Conservation (phyloP, 176 grass and related monocot genomes). For the Chloris gayana region DNA sequence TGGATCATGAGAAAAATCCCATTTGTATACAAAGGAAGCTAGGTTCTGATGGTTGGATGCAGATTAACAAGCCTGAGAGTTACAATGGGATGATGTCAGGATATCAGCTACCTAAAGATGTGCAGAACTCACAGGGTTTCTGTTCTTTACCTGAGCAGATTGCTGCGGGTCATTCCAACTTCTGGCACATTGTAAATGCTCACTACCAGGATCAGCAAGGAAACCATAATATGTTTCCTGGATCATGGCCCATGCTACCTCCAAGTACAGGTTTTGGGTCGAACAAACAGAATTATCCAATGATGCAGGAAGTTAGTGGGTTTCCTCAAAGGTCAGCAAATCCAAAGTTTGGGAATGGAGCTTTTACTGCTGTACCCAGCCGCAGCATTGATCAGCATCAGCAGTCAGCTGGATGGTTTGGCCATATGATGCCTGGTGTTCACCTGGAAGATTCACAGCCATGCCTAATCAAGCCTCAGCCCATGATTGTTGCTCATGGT, state of each 20-base stretch:
- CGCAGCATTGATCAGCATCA: slow-evolving; percentile 49
- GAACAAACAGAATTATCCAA: slow-evolving; percentile 43
- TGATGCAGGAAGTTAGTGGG: slow-evolving; percentile 40
- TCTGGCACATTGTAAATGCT: slow-evolving; percentile 50
- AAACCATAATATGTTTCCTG: slow-evolving; percentile 45
- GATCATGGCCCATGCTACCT: slow-evolving; percentile 61
- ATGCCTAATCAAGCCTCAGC: slow-evolving; percentile 54
- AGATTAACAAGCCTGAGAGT: slow-evolving; percentile 39
- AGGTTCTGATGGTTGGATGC: slow-evolving; percentile 53
- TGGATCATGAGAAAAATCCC: slow-evolving; percentile 41
- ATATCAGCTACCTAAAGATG: slow-evolving; percentile 50
- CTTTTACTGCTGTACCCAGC: slow-evolving; percentile 33
- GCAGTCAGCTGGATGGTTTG: slow-evolving; percentile 53
- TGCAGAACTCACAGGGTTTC: slow-evolving; percentile 39
- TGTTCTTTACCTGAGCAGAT: slow-evolving; percentile 53
- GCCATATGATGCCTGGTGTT: slow-evolving; percentile 40
- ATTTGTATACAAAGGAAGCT: slow-evolving; percentile 42
- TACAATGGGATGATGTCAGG: slow-evolving; percentile 51
- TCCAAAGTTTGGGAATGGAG: slow-evolving; percentile 43
- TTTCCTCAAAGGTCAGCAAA: slow-evolving; percentile 44
- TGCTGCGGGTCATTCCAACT: slow-evolving; percentile 42
- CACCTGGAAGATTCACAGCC: slow-evolving; percentile 38
- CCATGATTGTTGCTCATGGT: slow-evolving; percentile 48
- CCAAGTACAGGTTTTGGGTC: slow-evolving; percentile 51
- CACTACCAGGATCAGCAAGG: slow-evolving; percentile 61